These are phyloP conservation scores for Fusarium sp. DNA, from an alignment of 2,329 filamentous ascomycete species.

Conservation along the genomic window DNA sequence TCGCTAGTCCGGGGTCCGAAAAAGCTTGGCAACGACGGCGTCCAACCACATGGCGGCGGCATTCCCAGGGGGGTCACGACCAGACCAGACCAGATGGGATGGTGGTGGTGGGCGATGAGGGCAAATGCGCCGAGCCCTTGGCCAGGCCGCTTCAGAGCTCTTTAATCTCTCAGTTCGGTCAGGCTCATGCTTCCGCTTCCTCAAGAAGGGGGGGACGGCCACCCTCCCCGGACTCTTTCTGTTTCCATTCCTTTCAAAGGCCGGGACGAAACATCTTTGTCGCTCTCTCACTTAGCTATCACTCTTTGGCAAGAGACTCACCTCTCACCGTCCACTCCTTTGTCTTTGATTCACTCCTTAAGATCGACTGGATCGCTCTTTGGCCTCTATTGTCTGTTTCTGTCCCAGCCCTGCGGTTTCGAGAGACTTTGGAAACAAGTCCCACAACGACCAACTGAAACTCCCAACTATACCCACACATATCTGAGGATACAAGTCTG, in stretches of 20 bases:
- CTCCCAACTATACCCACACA: neutral
- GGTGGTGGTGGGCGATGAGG: conserved; percentile 8
- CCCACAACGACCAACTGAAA: conserved; percentile 1
- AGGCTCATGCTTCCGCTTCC: neutral
- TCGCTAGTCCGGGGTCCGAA: conserved; percentile 9
- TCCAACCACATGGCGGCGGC: conserved; percentile 7
- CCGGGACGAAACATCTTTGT: conserved; percentile 31
- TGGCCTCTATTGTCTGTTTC: conserved; percentile 17
- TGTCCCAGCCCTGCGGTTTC: neutral
- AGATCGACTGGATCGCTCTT: conserved; percentile 28
- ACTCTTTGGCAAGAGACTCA: conserved; percentile 19
- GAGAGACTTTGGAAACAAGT: conserved; percentile 1
- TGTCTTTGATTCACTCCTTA: conserved; percentile 29
- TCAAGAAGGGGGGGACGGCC: neutral
- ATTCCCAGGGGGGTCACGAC: conserved; percentile 2
- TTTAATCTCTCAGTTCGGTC: conserved; percentile 33
- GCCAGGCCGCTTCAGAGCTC: conserved; percentile 8
- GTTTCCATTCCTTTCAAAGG: conserved; percentile 33
- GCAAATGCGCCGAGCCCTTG: conserved; percentile 14
- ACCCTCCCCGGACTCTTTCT: neutral
- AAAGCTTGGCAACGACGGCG: conserved; percentile 24
- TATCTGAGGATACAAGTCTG: neutral
- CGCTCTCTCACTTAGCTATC: conserved; percentile 14
- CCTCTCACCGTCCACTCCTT: conserved; percentile 36
- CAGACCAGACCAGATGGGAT: neutral